Percentiles rank a stretch among this genome's conserved stretches.
phyloP scores from a whole-genome alignment of 139 green algal species.

The Chlamydomonas incerta region DNA sequence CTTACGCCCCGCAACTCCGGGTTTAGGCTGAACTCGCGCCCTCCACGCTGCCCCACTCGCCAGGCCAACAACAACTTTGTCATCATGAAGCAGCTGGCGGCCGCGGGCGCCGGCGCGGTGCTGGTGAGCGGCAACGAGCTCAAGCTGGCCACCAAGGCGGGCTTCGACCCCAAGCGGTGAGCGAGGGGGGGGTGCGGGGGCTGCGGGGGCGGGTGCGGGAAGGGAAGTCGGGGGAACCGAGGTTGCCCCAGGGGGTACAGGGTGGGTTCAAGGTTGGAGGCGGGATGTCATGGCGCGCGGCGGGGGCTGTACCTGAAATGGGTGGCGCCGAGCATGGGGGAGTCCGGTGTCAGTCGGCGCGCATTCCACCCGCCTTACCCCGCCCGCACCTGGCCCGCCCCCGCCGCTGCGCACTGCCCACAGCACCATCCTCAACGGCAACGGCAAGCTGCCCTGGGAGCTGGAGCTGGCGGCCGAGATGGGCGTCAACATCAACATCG shows the following conservation, averaged over 20 bases:
- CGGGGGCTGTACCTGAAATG: too few relatives aligned
- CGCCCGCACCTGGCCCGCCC: too few relatives aligned
- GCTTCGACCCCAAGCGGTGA: slow-evolving; percentile 84
- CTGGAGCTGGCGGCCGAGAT: slow-evolving; percentile 88
- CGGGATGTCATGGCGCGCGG: too few relatives aligned
- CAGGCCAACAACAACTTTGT: slow-evolving; percentile 96
- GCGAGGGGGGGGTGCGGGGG: too few relatives aligned
- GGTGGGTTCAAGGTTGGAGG: too few relatives aligned
- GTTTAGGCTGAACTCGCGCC: background rate
- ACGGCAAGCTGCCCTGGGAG: slow-evolving; percentile 96
- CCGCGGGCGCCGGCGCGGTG: slow-evolving; percentile 83
- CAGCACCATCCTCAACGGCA: slow-evolving; percentile 88
- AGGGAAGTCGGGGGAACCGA: too few relatives aligned
- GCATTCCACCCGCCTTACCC: too few relatives aligned
- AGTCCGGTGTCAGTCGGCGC: too few relatives aligned
- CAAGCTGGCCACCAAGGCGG: slow-evolving; percentile 83
- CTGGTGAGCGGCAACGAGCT: slow-evolving; percentile 98
- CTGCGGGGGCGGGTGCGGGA: too few relatives aligned
- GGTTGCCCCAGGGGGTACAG: too few relatives aligned
- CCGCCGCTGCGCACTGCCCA: background rate
- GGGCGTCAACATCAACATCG: slow-evolving; percentile 95
- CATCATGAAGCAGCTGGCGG: slow-evolving; percentile 87
- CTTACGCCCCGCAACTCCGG: background rate
- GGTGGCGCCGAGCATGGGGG: too few relatives aligned
- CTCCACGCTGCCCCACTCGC: too few relatives aligned